phyloP scores from a whole-genome alignment of 495 filamentous ascomycete species.

The Pyrenula massariospora region DNA sequence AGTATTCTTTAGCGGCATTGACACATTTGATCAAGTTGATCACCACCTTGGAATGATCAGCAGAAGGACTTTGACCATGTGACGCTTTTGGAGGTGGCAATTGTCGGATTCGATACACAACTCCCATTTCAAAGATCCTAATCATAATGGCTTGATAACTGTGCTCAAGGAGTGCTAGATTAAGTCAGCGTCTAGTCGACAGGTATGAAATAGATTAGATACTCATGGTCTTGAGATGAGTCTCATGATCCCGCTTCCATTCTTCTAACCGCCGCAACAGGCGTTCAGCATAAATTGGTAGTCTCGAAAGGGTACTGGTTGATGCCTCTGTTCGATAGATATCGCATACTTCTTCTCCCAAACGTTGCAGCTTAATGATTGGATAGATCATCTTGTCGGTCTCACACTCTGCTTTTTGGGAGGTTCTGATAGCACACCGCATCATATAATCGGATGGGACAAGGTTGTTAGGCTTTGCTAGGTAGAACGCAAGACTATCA shows the following conservation, averaged over 20 bases:
- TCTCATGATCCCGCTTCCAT: too few relatives aligned
- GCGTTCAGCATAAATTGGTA: too few relatives aligned
- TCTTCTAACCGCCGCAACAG: too few relatives aligned
- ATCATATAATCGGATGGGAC: neutral
- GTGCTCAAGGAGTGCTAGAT: neutral
- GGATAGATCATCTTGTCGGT: neutral
- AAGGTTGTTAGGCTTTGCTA: neutral
- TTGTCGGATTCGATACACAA: constrained; percentile 2
- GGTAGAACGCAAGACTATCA: neutral
- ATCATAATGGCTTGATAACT: neutral
- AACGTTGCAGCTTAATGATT: neutral
- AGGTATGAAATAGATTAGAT: too few relatives aligned
- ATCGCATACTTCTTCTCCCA: too few relatives aligned
- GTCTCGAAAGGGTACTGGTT: too few relatives aligned
- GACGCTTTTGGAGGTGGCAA: neutral
- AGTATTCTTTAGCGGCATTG: constrained; percentile 2
- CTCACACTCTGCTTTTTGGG: neutral
- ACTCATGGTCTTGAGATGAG: too few relatives aligned
- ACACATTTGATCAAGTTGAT: constrained; percentile 2
- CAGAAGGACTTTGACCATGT: neutral
- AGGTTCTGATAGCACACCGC: neutral
- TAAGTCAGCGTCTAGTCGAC: too few relatives aligned
- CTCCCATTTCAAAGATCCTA: too few relatives aligned
- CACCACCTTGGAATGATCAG: neutral
- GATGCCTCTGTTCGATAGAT: too few relatives aligned